Base-by-base conservation (phyloP, 129 eudicot genomes). In the Artemisia argyi region DNA sequence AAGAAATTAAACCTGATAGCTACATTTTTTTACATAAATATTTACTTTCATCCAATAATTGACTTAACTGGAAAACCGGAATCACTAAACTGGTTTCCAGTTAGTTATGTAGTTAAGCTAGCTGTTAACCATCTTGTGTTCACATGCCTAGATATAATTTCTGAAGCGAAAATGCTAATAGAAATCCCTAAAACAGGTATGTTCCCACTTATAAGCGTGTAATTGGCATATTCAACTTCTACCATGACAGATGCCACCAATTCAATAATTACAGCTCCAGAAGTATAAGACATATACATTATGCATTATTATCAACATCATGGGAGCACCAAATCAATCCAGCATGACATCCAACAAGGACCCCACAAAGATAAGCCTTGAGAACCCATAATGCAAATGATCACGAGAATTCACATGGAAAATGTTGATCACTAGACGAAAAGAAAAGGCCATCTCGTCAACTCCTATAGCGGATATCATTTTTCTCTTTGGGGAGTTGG, bases 331-430 rank as follows among this genome's bases (percentile, higher is more conserved):
- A 76, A 66, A 58, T 67, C 39, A 76, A 74, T 54, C 46, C 74
- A 76, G 80, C 35, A 67, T 76, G 79, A 42, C 74, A 68, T 74
- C 72, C 64, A 74, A 64, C 11, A 30, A 62, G 10, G 65, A 74
- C 42, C 54, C 64, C 16, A 64, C 68, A 65, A 65, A 52, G 48
- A 39, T 55, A 65, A 70, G 65, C 72, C 73, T 53, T 75, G 18
- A 49, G 73, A 66, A 55, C 65, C 61, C 52, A 75, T 66, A 56
- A 56, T 48, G 48, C 63, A 75, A 53, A 68, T 66, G 59, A 57
- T n/a, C 66, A 26, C 50, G 24, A 18, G 28, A 56, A 66, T 66
- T 55, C 50, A 75, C 66, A 24, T 66, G 58, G 15, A 65, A 65
- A 53, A 15, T 65, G 57, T 54, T 65, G 71, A 74, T 26, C 50